A percentile compares a stretch with the other conserved stretches of the same genome.
Evolutionary conservation across 345 rosid species (phyloP).

Genomic region (Salix exigua): DNA sequence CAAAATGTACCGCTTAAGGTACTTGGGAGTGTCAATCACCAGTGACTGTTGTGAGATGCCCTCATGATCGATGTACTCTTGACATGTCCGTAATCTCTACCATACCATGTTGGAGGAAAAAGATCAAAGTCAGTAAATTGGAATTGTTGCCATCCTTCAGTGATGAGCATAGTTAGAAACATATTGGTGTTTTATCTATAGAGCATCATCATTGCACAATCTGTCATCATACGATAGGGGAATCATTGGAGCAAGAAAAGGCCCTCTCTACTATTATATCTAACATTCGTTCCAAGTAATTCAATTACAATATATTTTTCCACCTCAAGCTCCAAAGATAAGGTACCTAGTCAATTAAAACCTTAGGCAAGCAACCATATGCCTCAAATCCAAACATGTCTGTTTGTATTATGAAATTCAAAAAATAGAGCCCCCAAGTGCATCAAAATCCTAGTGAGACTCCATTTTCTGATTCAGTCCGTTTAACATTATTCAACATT

Average conservation of each 20-base stretch:
- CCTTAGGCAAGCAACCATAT: not conserved
- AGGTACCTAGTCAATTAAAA: not conserved
- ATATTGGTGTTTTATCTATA: not conserved
- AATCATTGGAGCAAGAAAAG: not conserved
- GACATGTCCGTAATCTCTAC: slow-evolving; percentile 83
- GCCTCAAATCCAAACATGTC: too few relatives aligned
- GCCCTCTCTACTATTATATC: not conserved
- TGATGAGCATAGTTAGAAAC: not conserved
- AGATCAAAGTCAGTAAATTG: not conserved
- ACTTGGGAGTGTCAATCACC: slow-evolving; percentile 79
- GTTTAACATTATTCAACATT: not conserved
- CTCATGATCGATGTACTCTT: slow-evolving; percentile 79
- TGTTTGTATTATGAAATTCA: too few relatives aligned
- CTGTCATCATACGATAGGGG: not conserved
- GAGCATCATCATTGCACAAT: not conserved
- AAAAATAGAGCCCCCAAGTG: too few relatives aligned
- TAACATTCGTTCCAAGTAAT: not conserved
- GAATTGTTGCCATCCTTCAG: slow-evolving; percentile 1
- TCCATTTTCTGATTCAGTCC: not conserved
- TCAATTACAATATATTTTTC: not conserved
- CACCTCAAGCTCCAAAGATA: not conserved
- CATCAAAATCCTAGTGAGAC: not conserved
- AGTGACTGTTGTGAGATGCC: slow-evolving; percentile 80
- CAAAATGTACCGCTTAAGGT: slow-evolving; percentile 76
- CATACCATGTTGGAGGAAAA: slow-evolving; percentile 1